Evolutionary conservation across 176 grass and related monocot species (phyloP), one percentile per base, ranked within the genome.

Genomic region (Thinopyrum elongatum): DNA sequence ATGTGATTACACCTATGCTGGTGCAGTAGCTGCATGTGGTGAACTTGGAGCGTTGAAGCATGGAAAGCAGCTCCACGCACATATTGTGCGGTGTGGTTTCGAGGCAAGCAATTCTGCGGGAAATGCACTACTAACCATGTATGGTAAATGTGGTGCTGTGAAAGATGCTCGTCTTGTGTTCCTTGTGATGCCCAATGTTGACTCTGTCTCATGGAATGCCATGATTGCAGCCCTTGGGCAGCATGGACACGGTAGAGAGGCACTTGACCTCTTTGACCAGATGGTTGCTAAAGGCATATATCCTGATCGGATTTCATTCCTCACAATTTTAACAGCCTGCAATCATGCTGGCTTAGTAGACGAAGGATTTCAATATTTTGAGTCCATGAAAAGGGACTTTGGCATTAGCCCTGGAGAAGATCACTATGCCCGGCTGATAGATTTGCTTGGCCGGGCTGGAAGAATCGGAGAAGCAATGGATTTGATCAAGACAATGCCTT

Each of bases 81-180:
- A 97, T 88, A 74, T 97, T 72, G 80, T 90, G 57, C 88, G 82
- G 79, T 77, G 81, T 82, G 93, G 93, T 64, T 98, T 88, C 4
- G 89, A 92, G 60, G 94, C 77, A 25, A 91, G 91, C 91, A 98
- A 95, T 78, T 98, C 95, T 27, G 91, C 95, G 7, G 87, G 85
- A 75, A 95, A 98, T 78, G 89, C 95, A 82, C 89, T 98, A 51
- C 65, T 98, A 66, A 98, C 93, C 21, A 95, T 95, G 95, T 95
- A 98, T 85, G 95, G 80, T 84, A 95, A 87, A 86, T 98, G 95
- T 33, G 95, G 95, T 6, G 87, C 83, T 30, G 90, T 90, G 61
- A 87, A 90, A 31, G 93, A 88, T 63, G 95, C 93, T 80, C 87
- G 69, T 77, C 86, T 85, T 73, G 69, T 90, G 22, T 93, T 93